Conservation (phyloP, 345 rosid species). For the Euphorbia peplus region DNA sequence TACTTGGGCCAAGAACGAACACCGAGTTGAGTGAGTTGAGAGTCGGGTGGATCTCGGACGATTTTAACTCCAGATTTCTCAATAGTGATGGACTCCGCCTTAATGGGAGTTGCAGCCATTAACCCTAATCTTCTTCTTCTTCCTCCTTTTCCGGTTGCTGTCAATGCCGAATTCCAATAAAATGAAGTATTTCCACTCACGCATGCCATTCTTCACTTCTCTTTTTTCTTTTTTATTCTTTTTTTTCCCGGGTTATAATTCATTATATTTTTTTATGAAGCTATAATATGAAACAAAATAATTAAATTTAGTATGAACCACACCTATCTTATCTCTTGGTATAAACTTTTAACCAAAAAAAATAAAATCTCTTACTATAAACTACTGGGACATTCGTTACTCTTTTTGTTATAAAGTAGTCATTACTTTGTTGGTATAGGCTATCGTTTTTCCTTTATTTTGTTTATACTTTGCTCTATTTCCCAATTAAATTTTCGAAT, state of each 20-base stretch:
- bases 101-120: slow-evolving; percentile 24
- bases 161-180: background rate
- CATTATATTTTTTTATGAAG: no score
- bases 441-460: no score
- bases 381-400: no score
- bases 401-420: no score
- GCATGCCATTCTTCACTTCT: slow-evolving; percentile 10
- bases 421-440: no score
- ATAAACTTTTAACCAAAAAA: no score
- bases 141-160: no score
- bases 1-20: slow-evolving; percentile 84
- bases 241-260: background rate
- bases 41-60: slow-evolving; percentile 67
- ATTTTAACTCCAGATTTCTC: slow-evolving; percentile 70
- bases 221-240: background rate
- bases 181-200: background rate
- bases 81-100: slow-evolving; percentile 52
- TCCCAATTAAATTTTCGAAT: no score
- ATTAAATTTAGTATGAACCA: background rate
- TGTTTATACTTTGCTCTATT: no score
- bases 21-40: slow-evolving; percentile 71
- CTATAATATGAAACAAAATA: no score
- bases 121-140: background rate
- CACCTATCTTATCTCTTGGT: background rate
- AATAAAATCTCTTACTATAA: no score